Conservation (phyloP, 148 eudicot species). For the Heliamphora exappendiculata region DNA sequence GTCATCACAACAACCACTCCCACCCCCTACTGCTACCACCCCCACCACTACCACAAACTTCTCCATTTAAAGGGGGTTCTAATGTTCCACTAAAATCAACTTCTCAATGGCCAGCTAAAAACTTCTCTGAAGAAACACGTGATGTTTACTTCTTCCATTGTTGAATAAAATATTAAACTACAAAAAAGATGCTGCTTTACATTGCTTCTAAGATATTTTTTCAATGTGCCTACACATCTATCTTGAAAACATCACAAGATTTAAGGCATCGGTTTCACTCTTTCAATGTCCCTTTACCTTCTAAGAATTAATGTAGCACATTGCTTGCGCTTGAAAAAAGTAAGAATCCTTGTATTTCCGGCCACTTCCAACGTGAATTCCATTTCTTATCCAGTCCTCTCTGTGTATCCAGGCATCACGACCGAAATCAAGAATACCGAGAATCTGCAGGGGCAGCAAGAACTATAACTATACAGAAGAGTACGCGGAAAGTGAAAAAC, state of each 20-base stretch:
- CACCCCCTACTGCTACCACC: too few relatives aligned
- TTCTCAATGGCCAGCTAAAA: not conserved
- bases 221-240: not conserved
- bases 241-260: not conserved
- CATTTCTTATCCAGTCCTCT: conserved; percentile 69
- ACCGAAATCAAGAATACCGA: conserved; percentile 68
- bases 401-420: conserved; percentile 94
- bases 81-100: not conserved
- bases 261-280: too few relatives aligned
- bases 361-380: conserved; percentile 51
- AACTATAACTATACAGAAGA: not conserved
- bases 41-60: too few relatives aligned
- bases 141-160: not conserved
- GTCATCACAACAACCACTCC: too few relatives aligned
- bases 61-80: too few relatives aligned
- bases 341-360: conserved; percentile 65
- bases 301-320: conserved; percentile 79
- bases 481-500: not conserved
- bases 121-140: not conserved
- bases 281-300: not conserved
- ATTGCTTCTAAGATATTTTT: not conserved
- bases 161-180: not conserved
- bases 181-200: not conserved
- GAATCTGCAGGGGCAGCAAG: conserved; percentile 39
- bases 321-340: conserved; percentile 66